phyloP scores from a whole-genome alignment of 495 filamentous ascomycete genomes.

The Sordaria brevicollis region DNA sequence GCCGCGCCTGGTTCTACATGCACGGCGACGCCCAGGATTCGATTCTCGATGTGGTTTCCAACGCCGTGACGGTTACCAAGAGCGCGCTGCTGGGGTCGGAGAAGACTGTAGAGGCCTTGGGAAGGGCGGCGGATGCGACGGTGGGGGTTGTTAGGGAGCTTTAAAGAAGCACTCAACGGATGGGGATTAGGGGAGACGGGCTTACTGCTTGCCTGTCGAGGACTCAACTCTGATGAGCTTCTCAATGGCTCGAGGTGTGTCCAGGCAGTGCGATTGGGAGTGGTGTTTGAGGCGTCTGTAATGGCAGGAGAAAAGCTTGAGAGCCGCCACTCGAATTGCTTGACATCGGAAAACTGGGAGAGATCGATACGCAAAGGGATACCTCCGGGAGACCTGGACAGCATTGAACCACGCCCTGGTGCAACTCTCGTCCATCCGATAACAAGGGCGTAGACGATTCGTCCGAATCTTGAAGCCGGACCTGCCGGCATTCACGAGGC shows the following conservation, averaged over 20 bases:
- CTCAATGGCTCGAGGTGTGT: neutral
- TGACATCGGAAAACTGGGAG: neutral
- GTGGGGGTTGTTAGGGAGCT: slow-evolving; percentile 25
- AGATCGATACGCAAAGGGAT: neutral
- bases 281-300: neutral
- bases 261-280: neutral
- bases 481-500: neutral
- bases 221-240: neutral
- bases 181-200: neutral
- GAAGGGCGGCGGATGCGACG: slow-evolving; percentile 8
- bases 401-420: neutral
- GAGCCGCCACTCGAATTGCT: neutral
- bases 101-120: slow-evolving; percentile 19
- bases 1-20: slow-evolving; percentile 89
- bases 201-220: neutral
- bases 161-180: slow-evolving; percentile 4
- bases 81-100: slow-evolving; percentile 18
- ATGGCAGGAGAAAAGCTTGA: neutral
- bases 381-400: too few relatives aligned
- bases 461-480: neutral
- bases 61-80: slow-evolving; percentile 11
- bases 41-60: slow-evolving; percentile 19
- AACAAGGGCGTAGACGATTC: neutral
- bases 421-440: neutral
- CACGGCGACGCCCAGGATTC: slow-evolving; percentile 49